A percentile compares a stretch with the other conserved stretches of the same genome.
Evolutionary conservation across 352 stramenopile species (phyloP).

Genomic region (Globisporangium perplexum): DNA sequence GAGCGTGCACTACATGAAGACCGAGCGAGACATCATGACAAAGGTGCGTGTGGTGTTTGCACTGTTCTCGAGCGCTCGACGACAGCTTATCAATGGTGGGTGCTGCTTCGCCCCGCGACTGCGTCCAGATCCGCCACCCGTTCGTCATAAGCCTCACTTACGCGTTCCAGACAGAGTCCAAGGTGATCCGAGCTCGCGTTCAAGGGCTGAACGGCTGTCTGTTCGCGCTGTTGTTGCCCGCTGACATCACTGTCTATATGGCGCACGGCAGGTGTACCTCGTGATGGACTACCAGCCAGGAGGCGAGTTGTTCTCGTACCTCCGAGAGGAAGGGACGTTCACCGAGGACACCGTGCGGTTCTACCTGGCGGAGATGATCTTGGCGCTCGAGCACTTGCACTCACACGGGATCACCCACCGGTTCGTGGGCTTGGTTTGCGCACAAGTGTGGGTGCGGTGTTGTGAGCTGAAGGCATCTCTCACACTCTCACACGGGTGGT

Average conservation of each 20-base stretch:
- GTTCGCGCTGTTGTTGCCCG: background rate
- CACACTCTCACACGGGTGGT: background rate
- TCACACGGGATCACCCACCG: slow-evolving; percentile 78
- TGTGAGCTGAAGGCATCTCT: background rate
- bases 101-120: background rate
- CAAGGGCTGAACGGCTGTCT: background rate
- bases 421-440: slow-evolving; percentile 15
- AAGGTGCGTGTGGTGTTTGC: slow-evolving; percentile 26
- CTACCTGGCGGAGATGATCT: slow-evolving; percentile 82
- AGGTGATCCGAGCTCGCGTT: slow-evolving; percentile 22
- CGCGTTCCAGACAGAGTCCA: slow-evolving; percentile 81
- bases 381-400: slow-evolving; percentile 80
- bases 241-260: background rate
- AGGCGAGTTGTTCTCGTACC: slow-evolving; percentile 75
- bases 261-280: slow-evolving; percentile 42
- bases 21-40: slow-evolving; percentile 83
- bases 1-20: slow-evolving; percentile 74
- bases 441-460: too few relatives aligned
- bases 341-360: slow-evolving; percentile 66
- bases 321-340: slow-evolving; percentile 63
- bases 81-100: too few relatives aligned
- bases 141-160: slow-evolving; percentile 79
- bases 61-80: too few relatives aligned
- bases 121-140: slow-evolving; percentile 60
- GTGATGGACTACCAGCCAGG: slow-evolving; percentile 80